Base-by-base conservation (phyloP, 208 protist genomes). In the Wallacemonas rigidus region DNA sequence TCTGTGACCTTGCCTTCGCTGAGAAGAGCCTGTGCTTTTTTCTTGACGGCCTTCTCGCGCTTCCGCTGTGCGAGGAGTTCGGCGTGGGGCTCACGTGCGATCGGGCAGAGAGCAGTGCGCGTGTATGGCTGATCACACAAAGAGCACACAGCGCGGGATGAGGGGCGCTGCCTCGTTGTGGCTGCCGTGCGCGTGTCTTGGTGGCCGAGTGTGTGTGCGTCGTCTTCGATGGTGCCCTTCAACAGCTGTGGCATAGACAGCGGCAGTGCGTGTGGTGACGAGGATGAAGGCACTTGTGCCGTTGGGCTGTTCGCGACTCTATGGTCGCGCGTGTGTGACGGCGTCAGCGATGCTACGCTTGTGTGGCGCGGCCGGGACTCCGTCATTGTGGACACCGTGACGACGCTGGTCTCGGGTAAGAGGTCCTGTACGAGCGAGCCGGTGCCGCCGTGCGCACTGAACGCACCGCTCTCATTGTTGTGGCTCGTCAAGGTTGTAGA, bases 11-110 rank as follows among this genome's bases (percentile, higher is more conserved):
- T 76, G 17, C 82, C 84, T 17, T 62, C 76, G 2, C 73, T 67
- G 58, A 89, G 71, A 39, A 89, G 72, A 38, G n/a, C 41, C 64
- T 88, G 82, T 36, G 82, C 85, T 39, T 41, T 61, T 45, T 85
- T 85, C 69, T 89, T 89, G 39, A 75, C 68, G 36, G 26, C 9
- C 72, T 93, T 90, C 62, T 93, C 82, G 2, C 47, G 39, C 55
- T 76, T 75, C 8, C 87, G 75, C 55, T 76, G 74, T 51, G 69
- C 68, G 5, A 77, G 81, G 43, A 92, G 72, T 2, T 65, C 62
- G 1, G 14, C 26, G 71, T 92, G 87, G 3, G 60, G 39, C 35
- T 80, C 70, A 2, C 36, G 45, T 5, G 63, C 82, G 0, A 84
- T 69, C 0, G 58, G 51, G 74, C 83, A 92, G 2, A 79, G 45